These are phyloP conservation scores for Claviceps digitariae DNA, from an alignment of 2,329 filamentous ascomycete species.

Conservation along the genomic window DNA sequence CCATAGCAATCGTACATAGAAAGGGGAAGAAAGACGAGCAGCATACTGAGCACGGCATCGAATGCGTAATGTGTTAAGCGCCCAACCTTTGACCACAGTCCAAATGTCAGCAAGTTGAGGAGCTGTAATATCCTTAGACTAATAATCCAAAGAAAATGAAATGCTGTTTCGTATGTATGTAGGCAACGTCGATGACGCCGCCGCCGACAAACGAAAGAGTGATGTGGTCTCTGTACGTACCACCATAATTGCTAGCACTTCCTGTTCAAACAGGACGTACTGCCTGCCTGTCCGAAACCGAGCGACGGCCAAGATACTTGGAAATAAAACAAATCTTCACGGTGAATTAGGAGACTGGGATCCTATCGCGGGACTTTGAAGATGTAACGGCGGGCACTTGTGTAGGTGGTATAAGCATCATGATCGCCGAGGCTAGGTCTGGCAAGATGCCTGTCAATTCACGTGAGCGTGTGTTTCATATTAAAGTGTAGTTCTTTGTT, in stretches of 20 bases:
- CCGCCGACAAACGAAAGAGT: not conserved
- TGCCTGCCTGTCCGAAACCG: not conserved
- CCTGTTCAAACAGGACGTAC: not conserved
- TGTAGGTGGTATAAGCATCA: too few species aligned
- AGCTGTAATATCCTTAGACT: conserved; percentile 33
- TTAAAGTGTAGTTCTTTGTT: too few species aligned
- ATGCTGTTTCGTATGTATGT: not conserved
- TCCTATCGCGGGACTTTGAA: not conserved
- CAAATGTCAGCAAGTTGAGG: conserved; percentile 56
- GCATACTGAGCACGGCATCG: conserved; percentile 81
- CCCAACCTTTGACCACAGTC: conserved; percentile 69
- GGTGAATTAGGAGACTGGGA: not conserved
- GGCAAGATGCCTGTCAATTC: too few species aligned
- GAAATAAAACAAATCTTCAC: not conserved
- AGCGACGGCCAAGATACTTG: not conserved
- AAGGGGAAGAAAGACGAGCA: conserved; percentile 19
- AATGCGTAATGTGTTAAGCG: conserved; percentile 89
- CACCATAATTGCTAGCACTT: conserved; percentile 17
- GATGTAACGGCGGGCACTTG: not conserved
- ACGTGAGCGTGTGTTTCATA: too few species aligned
- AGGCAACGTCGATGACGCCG: not conserved
- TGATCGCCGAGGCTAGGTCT: too few species aligned
- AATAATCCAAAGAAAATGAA: conserved; percentile 3
- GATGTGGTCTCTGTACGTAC: conserved; percentile 12
- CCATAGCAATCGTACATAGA: not conserved